Evolutionary conservation across 257 asterid species (phyloP), one percentile per base, ranked within the genome.

Genomic region (Anisodus tanguticus): DNA sequence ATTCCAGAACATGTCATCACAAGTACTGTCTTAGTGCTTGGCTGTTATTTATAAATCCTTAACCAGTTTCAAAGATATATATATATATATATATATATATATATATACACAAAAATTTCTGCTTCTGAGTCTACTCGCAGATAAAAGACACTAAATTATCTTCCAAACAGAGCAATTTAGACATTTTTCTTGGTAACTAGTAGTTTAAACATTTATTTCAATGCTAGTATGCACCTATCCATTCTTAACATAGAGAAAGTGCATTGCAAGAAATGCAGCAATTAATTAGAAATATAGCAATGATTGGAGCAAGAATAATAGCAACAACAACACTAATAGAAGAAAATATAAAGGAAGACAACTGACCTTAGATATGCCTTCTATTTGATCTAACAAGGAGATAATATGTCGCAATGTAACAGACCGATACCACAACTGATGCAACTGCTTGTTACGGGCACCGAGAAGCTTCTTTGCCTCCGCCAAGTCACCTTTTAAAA

Each of bases 371-470:
- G 99, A 94, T 89, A 97, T 93, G 92, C 96, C 95, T 91, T 97
- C 99, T 87, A 97, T 92, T 93, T 97, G 99, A 90, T 97, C 98
- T 88, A 97, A 88, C 85, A 97, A 88, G 69, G 99, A 87, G 88
- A 97, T 95, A 79, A 97, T 94, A 90, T 97, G 99, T 87, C 98
- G 93, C 93, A 97, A 86, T 35, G 99, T 97, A 86, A 97, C 99
- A 57, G 99, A 97, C 72, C 99, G 97, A 86, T 95, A 97, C 95
- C 97, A 97, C 85, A 97, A 88, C 91, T 97, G 99, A 88, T 95
- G 99, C 90, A 97, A 90, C 90, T 97, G 99, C 91, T 93, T 97
- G 90, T 97, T 95, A 76, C 90, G 94, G 85, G 97, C 92, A 70
- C 99, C 98, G 71, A 97, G 95, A 88, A 92, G 95, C 84, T 90